Evolutionary conservation across 2,329 filamentous ascomycete genomes (phyloP).

Genomic region (Phoma sp.): DNA sequence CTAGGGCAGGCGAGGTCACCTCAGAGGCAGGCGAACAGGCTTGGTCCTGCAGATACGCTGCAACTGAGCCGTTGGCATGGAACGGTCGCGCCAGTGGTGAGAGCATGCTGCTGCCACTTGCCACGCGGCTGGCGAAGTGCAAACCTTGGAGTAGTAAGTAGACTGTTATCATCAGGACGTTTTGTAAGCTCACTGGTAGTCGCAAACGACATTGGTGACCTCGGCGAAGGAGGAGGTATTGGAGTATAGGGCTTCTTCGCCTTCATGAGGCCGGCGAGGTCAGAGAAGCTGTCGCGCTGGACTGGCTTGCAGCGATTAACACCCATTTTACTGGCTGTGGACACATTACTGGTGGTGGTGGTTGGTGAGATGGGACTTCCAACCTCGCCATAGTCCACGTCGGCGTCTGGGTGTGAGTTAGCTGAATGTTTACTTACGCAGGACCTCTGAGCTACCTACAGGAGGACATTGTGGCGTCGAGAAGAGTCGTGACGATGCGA

Average conservation of each 20-base stretch:
- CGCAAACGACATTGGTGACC: neutral
- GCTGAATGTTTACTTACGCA: neutral
- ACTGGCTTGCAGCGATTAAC: neutral
- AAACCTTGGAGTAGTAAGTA: conserved; percentile 13
- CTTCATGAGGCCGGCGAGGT: conserved; percentile 26
- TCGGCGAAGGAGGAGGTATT: neutral
- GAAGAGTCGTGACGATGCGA: neutral
- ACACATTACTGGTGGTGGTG: neutral
- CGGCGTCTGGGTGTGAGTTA: conserved; percentile 5
- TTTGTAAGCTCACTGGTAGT: conserved; percentile 9
- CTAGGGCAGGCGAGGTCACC: neutral
- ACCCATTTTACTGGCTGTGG: neutral
- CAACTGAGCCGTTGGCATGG: conserved; percentile 11
- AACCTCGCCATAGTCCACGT: neutral
- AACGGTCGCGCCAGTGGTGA: conserved; percentile 13
- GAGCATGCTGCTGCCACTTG: conserved; percentile 1
- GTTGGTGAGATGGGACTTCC: neutral
- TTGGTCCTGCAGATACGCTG: conserved; percentile 14
- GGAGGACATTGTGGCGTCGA: neutral
- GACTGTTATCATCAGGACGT: neutral
- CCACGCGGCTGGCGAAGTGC: conserved; percentile 2
- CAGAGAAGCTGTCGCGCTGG: conserved; percentile 28
- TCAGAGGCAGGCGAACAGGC: neutral
- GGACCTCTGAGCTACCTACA: conserved; percentile 3
- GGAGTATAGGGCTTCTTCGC: conserved; percentile 25